A percentile compares a stretch with the other conserved stretches of the same genome.
Conservation (phyloP, 2,329 filamentous ascomycete species). For the Fusarium marasasianum region DNA sequence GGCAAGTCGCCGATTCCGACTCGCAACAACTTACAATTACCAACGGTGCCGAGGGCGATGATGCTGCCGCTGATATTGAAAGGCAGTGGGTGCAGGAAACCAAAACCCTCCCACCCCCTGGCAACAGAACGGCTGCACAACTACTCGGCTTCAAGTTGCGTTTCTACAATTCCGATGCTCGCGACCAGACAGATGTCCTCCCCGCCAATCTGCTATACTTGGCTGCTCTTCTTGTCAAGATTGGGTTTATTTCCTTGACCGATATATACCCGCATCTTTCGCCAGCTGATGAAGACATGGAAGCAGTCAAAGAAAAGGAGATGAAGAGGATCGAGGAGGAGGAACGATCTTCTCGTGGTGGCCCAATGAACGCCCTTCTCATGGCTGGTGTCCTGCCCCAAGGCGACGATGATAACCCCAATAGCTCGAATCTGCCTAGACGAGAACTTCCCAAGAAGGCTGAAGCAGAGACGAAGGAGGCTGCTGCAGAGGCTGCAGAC, state of each 20-base stretch:
- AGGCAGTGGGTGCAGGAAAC: constrained; percentile 83
- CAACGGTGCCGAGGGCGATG: constrained; percentile 50
- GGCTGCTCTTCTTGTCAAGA: constrained; percentile 91
- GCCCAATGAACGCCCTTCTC: constrained; percentile 82
- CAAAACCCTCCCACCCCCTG: constrained; percentile 81
- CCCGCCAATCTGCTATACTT: constrained; percentile 95
- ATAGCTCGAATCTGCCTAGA: constrained; percentile 50
- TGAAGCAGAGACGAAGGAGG: constrained; percentile 62
- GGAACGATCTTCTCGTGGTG: constrained; percentile 76
- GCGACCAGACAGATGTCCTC: constrained; percentile 78
- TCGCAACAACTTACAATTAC: constrained; percentile 55
- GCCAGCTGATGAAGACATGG: constrained; percentile 86
- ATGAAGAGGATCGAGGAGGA: constrained; percentile 81
- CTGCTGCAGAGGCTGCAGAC: constrained; percentile 53
- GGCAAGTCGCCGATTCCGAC: constrained; percentile 70
- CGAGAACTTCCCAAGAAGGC: constrained; percentile 63
- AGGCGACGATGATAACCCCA: constrained; percentile 74
- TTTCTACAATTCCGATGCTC: constrained; percentile 86
- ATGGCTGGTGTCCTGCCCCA: constrained; percentile 82
- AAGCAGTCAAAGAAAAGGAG: constrained; percentile 73
- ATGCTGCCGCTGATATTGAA: constrained; percentile 64
- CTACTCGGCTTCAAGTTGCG: constrained; percentile 96
- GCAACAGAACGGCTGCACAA: constrained; percentile 92
- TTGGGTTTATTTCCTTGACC: constrained; percentile 91
- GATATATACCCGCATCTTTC: constrained; percentile 94